Base-by-base conservation (phyloP, 345 rosid genomes). In the Salix purpurea region DNA sequence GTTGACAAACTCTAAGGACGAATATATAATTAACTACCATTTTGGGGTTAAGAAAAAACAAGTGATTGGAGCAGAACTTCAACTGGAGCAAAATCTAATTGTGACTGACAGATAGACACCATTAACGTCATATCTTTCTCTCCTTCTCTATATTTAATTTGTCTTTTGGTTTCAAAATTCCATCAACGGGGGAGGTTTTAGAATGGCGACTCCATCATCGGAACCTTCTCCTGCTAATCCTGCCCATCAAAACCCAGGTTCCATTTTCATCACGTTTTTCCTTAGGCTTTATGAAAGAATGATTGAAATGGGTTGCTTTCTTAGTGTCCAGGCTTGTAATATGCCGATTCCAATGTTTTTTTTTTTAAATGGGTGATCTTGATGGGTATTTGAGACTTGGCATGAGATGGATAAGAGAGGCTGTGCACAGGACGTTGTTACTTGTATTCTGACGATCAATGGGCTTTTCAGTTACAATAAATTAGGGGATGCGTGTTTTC, bases 301-400 rank as follows among this genome's bases (percentile, higher is more conserved):
- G 97, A 76, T 86, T 13, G 89, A 89, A 84, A 77, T 79, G 28
- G 86, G 89, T 42, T 91, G 98, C 80, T 64, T 54, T 73, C 98
- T 98, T 30, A 96, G 97, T 32, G 96, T 92, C 14, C 98, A 91
- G 79, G 91, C 97, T 9, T 96, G 85, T 71, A 93, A 88, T 81
- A 93, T 90, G 97, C 77, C 93, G 67, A 92, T 90, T 67, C 83
- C 91, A 32, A 90, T 96, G 98, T 91, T 74, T 79, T 91, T 5
- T 58, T n/a, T 92, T n/a, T n/a, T 83, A 80, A 34, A 84, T 92
- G 89, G 90, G 79, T 80, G 92, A 91, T 85, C 77, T 86, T 1
- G 94, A 91, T 76, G 89, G 90, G 97, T 96, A 58, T 91, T 84
- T 52, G 89, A 86, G 77, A 88, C 91, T 28, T 93, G 99, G 99